These are phyloP conservation scores for Vitis hybrid DNA, from an alignment of 177 flowering plant genomes.

Conservation along the genomic window DNA sequence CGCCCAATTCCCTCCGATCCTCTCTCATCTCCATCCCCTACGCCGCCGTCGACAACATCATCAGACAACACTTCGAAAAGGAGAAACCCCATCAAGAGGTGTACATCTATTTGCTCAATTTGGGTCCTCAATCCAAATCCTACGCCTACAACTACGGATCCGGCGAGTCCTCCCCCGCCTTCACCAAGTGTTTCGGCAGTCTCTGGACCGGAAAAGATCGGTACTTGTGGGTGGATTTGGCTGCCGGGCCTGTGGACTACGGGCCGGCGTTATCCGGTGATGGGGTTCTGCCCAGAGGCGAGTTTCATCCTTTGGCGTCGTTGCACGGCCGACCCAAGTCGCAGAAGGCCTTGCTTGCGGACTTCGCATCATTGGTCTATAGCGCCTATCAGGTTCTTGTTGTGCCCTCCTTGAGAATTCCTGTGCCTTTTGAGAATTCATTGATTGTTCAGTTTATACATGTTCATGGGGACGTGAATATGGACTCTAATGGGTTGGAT, in stretches of 20 bases:
- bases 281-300: slow-evolving; percentile 77
- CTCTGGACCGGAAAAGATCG: slow-evolving; percentile 81
- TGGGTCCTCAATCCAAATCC: slow-evolving; percentile 49
- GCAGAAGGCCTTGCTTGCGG: slow-evolving; percentile 69
- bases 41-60: slow-evolving; percentile 36
- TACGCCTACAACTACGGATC: slow-evolving; percentile 63
- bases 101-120: slow-evolving; percentile 56
- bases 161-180: slow-evolving; percentile 62
- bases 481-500: slow-evolving; percentile 67
- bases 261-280: slow-evolving; percentile 96
- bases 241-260: slow-evolving; percentile 90
- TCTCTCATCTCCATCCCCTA: slow-evolving; percentile 49
- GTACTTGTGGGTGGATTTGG: slow-evolving; percentile 86
- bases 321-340: slow-evolving; percentile 86
- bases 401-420: slow-evolving; percentile 88
- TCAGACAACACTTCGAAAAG: slow-evolving; percentile 55
- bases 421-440: slow-evolving; percentile 66
- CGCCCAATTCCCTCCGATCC: slow-evolving; percentile 55
- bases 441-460: slow-evolving; percentile 82
- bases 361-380: slow-evolving; percentile 75
- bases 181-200: slow-evolving; percentile 63
- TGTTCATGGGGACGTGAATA: slow-evolving; percentile 45
- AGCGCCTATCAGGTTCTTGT: slow-evolving; percentile 90
- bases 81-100: slow-evolving; percentile 50
- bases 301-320: slow-evolving; percentile 82